phyloP scores from a whole-genome alignment of 305 asterid species.

The Fraxinus sp. region DNA sequence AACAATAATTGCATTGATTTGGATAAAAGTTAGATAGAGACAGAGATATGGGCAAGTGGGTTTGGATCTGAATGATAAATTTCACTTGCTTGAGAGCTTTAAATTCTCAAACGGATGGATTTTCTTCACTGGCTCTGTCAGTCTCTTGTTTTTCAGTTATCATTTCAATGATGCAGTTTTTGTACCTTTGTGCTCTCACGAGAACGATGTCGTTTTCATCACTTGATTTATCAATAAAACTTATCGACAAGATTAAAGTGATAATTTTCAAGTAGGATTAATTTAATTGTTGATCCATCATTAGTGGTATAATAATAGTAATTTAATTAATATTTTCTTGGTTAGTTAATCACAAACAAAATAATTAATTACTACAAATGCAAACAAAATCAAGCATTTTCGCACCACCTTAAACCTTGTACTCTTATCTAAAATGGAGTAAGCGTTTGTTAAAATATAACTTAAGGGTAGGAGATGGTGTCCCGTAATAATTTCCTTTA shows the following conservation, averaged over 20 bases:
- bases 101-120: neutral
- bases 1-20: neutral
- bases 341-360: no score
- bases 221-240: neutral
- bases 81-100: neutral
- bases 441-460: no score
- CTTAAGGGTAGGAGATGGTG: no score
- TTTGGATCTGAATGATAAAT: slow-evolving; percentile 18
- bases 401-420: no score
- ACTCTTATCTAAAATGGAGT: no score
- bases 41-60: neutral
- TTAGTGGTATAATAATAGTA: no score
- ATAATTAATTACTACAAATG: no score
- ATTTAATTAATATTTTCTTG: neutral
- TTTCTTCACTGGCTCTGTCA: no score
- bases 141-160: no score
- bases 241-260: neutral
- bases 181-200: neutral
- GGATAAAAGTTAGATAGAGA: slow-evolving; percentile 17
- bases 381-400: neutral
- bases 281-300: neutral
- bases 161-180: neutral
- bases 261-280: neutral
- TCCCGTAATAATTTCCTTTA: no score
- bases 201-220: neutral